Conservation (phyloP, 1,284 basidiomycete genomes). For the Caloboletus firmus region DNA sequence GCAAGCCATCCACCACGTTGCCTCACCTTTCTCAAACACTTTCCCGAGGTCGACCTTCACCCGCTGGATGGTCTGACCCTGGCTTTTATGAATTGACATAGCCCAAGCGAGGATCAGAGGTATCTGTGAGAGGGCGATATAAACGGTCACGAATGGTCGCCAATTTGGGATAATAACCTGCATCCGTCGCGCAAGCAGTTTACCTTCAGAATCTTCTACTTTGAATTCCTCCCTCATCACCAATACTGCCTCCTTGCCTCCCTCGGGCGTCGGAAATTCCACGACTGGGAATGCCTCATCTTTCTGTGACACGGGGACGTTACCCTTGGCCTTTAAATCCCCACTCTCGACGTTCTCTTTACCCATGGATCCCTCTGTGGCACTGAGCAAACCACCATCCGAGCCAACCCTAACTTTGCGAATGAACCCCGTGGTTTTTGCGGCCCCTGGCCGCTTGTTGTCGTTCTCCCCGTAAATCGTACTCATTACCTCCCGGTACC, state of each 20-base stretch:
- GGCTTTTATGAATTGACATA: slow-evolving; percentile 81
- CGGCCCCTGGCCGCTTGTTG: slow-evolving; percentile 14
- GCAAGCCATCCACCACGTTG: neutral
- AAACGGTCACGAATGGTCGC: neutral
- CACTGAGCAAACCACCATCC: slow-evolving; percentile 5
- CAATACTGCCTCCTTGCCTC: slow-evolving; percentile 45
- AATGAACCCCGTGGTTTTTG: slow-evolving; percentile 29
- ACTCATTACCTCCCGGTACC: slow-evolving; percentile 23
- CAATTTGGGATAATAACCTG: slow-evolving; percentile 33
- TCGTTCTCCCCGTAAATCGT: slow-evolving; percentile 19
- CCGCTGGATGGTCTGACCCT: slow-evolving; percentile 70
- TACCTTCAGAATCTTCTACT: slow-evolving; percentile 66
- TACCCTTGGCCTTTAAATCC: slow-evolving; percentile 1
- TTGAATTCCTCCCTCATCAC: slow-evolving; percentile 66
- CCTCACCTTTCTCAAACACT: slow-evolving; percentile 71
- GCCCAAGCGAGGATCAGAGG: slow-evolving; percentile 74
- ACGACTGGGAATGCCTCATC: slow-evolving; percentile 57
- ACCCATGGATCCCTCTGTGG: neutral
- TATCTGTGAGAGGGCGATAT: slow-evolving; percentile 35
- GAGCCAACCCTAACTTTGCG: slow-evolving; percentile 17
- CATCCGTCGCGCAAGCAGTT: slow-evolving; percentile 56
- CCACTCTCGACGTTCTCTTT: slow-evolving; percentile 27
- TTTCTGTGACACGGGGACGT: slow-evolving; percentile 13
- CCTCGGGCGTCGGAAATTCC: slow-evolving; percentile 58
- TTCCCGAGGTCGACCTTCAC: slow-evolving; percentile 63